These are phyloP conservation scores for Fimicolochytrium jonesii DNA, from an alignment of 192 early-diverging fungal genomes.

Conservation along the genomic window DNA sequence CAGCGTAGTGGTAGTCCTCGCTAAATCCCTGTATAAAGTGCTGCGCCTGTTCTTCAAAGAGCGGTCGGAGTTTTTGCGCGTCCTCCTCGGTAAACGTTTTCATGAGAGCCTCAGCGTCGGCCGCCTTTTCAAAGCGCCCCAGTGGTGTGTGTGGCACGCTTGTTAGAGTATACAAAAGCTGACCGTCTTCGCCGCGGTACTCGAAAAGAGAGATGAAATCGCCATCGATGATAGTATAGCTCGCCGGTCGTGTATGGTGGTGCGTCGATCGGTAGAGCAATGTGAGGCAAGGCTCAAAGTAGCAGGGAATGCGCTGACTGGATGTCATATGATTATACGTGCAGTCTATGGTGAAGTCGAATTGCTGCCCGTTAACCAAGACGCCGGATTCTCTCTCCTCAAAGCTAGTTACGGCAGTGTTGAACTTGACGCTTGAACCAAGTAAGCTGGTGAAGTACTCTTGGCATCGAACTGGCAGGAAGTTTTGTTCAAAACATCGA, in stretches of 20 bases:
- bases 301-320: neutral
- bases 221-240: neutral
- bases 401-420: neutral
- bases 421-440: neutral
- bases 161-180: neutral
- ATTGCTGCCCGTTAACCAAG: neutral
- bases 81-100: neutral
- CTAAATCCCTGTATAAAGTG: neutral
- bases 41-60: neutral
- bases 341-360: neutral
- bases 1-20: neutral
- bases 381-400: neutral
- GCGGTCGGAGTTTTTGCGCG: neutral
- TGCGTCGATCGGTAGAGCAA: neutral
- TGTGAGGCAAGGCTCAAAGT: neutral
- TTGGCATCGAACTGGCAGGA: neutral
- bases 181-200: neutral
- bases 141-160: neutral
- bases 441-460: neutral
- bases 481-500: neutral
- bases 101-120: neutral
- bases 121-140: neutral
- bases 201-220: constrained; percentile 1
- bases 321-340: constrained; percentile 1
- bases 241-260: neutral